Evolutionary conservation across 176 grass and related monocot genomes (phyloP).

Genomic region (Rhipidocladum racemiflorum): DNA sequence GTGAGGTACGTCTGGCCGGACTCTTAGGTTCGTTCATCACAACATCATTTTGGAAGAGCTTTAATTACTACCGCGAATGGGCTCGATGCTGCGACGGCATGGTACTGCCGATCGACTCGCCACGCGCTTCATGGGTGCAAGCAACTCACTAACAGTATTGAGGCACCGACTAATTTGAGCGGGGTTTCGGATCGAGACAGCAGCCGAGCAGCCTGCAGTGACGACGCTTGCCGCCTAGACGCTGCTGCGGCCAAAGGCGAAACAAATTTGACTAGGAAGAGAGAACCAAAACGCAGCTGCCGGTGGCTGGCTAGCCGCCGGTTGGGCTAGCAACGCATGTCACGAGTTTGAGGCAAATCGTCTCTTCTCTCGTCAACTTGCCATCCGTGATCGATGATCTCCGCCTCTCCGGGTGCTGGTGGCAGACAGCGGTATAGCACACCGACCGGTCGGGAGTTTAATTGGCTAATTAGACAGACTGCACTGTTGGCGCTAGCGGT

Average conservation of each 20-base stretch:
- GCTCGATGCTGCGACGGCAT: neutral
- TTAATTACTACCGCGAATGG: neutral
- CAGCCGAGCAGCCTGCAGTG: neutral
- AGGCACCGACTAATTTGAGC: slow-evolving; percentile 10
- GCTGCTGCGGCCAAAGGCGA: neutral
- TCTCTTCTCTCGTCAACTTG: neutral
- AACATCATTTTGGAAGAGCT: neutral
- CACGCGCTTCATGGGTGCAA: neutral
- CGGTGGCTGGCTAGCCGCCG: neutral
- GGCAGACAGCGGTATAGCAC: too few species aligned
- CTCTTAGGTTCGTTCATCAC: neutral
- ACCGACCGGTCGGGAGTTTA: neutral
- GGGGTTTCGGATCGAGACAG: slow-evolving; percentile 3
- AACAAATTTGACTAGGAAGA: neutral
- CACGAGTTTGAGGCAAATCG: neutral
- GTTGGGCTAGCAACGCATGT: neutral
- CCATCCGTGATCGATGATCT: too few species aligned
- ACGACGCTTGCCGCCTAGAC: neutral
- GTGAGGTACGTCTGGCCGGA: too few species aligned
- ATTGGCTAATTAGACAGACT: neutral
- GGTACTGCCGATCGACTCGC: neutral
- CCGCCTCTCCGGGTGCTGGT: too few species aligned
- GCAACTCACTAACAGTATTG: neutral
- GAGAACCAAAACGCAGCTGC: neutral
- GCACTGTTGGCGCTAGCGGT: neutral